phyloP scores from a whole-genome alignment of 2,329 filamentous ascomycete genomes.

The Tolypocladium sp. region DNA sequence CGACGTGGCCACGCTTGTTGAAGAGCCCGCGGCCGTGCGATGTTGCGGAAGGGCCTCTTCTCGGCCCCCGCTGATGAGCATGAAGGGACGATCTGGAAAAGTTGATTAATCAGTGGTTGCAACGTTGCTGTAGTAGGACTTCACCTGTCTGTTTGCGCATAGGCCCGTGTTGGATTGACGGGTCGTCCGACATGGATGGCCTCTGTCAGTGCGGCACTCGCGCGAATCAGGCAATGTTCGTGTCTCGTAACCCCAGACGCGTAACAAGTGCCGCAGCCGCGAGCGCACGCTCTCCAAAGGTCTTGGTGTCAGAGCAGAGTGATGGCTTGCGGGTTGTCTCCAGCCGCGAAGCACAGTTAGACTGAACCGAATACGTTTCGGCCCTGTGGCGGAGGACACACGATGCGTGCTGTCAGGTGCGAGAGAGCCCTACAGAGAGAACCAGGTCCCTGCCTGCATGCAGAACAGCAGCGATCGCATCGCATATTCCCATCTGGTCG shows the following conservation, averaged over 20 bases:
- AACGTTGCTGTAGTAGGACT: background rate
- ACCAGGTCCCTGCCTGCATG: background rate
- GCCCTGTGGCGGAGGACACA: background rate
- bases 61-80: background rate
- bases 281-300: background rate
- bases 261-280: background rate
- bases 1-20: background rate
- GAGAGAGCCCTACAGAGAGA: background rate
- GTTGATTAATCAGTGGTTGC: background rate
- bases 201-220: background rate
- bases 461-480: background rate
- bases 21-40: background rate
- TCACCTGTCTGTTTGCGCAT: background rate
- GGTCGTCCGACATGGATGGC: background rate
- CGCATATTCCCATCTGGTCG: background rate
- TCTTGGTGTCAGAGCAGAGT: background rate
- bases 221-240: background rate
- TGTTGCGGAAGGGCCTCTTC: background rate
- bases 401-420: background rate
- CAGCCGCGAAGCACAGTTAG: background rate
- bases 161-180: background rate
- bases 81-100: background rate
- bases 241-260: background rate
- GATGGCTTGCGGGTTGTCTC: background rate
- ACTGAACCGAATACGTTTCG: background rate